Evolutionary conservation across 2,329 filamentous ascomycete species (phyloP), one percentile per base, ranked within the genome.

Genomic region (Sarocladium strictum): DNA sequence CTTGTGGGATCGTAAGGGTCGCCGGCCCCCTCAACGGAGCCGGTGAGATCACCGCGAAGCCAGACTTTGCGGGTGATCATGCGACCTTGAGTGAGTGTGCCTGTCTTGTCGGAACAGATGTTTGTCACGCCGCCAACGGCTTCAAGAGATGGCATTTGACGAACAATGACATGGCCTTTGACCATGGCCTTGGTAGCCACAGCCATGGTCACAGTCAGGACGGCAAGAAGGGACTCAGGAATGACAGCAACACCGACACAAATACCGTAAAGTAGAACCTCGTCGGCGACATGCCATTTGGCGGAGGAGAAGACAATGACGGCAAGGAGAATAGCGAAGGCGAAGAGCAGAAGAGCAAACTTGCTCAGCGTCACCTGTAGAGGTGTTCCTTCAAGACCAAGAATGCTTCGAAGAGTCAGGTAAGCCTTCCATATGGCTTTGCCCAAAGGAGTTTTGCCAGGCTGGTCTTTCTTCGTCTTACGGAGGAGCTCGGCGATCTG

Each of bases 331-430:
- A 85, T 73, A 41, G 83, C 91, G 52, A 90, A 80, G 47, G 78
- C 84, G 64, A 96, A 95, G 2, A 96, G 80, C 3, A 90, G 67
- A 41, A 94, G 84, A 26, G 91, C 90, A 63, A 96, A 86, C 69
- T 92, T 90, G 72, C 87, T 90, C 53, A 96, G 78, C 64, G 89
- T 93, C 60, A 87, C 85, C 72, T 95, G 90, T 45, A 96, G 76
- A 1, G 91, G 91, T 1, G 91, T 96, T 51, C 90, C 90, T 54
- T 88, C 79, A 2, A 86, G 69, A 54, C 83, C 86, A 41, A 89
- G 76, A 57, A 88, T 76, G 59, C 78, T 77, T 45, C 78, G 76
- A 54, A 67, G 56, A 52, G 69, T 72, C 55, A 71, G 70, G 56
- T 73, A 72, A 58, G 68, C 69, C 55, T 72, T 72, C 62, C 74